These are phyloP conservation scores for Starmera pachycereana DNA, from an alignment of 805 yeast species.

Conservation along the genomic window DNA sequence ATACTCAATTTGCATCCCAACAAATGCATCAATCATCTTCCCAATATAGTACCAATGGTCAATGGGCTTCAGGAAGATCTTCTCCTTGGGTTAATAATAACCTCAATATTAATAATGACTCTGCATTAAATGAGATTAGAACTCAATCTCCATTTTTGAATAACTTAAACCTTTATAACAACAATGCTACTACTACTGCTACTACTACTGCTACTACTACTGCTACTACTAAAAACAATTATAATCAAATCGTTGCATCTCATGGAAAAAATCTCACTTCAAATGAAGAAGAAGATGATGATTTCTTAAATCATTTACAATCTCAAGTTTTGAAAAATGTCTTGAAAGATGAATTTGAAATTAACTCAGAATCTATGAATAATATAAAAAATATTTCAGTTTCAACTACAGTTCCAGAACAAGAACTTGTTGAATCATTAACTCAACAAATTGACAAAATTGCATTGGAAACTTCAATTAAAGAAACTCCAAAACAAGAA, in stretches of 20 bases:
- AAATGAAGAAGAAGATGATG: conserved; percentile 8
- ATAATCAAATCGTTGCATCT: neutral
- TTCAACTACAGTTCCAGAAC: neutral
- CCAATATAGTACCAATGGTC: conserved; percentile 2
- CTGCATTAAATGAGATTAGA: conserved; percentile 5
- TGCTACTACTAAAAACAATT: neutral
- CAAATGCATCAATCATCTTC: conserved; percentile 9
- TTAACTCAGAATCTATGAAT: neutral
- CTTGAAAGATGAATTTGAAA: conserved; percentile 18
- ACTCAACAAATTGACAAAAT: no score
- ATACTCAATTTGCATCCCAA: conserved; percentile 3
- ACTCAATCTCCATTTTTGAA: conserved; percentile 11
- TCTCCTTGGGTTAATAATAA: conserved; percentile 13
- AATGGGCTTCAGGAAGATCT: conserved; percentile 8
- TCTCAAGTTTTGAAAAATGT: conserved; percentile 31
- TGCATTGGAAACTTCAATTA: no score
- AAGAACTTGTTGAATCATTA: no score
- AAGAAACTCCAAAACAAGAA: neutral
- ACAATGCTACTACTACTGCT: neutral
- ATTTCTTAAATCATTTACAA: conserved; percentile 28
- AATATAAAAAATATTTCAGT: neutral
- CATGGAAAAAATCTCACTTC: neutral
- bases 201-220: neutral
- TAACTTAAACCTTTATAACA: neutral
- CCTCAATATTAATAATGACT: conserved; percentile 1